Conservation (phyloP, 2,329 filamentous ascomycete species). For the Penicillium oxalicum region DNA sequence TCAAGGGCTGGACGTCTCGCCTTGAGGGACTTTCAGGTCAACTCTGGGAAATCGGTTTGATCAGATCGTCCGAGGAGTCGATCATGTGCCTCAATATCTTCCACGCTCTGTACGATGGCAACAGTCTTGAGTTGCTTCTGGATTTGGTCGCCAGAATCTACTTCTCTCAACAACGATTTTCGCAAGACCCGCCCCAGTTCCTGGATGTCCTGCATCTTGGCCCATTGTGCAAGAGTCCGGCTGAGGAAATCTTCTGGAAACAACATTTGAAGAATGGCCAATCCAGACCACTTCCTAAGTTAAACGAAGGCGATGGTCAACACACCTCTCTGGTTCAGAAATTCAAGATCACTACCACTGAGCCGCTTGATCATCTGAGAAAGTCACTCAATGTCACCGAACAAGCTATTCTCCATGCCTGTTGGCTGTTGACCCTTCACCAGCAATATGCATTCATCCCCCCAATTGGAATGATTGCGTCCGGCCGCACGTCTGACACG, state of each 20-base stretch:
- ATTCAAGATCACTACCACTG: constrained; percentile 30
- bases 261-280: constrained; percentile 44
- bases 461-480: constrained; percentile 68
- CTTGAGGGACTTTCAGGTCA: constrained; percentile 43
- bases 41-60: constrained; percentile 31
- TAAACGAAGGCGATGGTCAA: constrained; percentile 12
- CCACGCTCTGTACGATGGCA: constrained; percentile 82
- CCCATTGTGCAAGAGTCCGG: constrained; percentile 51
- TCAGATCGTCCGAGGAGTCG: constrained; percentile 21
- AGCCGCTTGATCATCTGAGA: constrained; percentile 48
- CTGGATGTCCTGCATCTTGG: constrained; percentile 63
- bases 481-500: constrained; percentile 67
- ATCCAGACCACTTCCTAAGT: constrained; percentile 13
- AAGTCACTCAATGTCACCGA: constrained; percentile 63
- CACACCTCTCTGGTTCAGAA: constrained; percentile 5
- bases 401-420: constrained; percentile 71
- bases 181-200: constrained; percentile 46
- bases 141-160: constrained; percentile 53
- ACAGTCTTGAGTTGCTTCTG: constrained; percentile 65
- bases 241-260: constrained; percentile 62
- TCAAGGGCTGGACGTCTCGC: constrained; percentile 48
- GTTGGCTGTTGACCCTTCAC: constrained; percentile 62
- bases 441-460: constrained; percentile 44
- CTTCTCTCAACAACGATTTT: constrained; percentile 17
- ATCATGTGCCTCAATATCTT: constrained; percentile 65